These are phyloP conservation scores for Musa schizocarpa DNA, from an alignment of 176 grass and related monocot genomes.

Conservation along the genomic window DNA sequence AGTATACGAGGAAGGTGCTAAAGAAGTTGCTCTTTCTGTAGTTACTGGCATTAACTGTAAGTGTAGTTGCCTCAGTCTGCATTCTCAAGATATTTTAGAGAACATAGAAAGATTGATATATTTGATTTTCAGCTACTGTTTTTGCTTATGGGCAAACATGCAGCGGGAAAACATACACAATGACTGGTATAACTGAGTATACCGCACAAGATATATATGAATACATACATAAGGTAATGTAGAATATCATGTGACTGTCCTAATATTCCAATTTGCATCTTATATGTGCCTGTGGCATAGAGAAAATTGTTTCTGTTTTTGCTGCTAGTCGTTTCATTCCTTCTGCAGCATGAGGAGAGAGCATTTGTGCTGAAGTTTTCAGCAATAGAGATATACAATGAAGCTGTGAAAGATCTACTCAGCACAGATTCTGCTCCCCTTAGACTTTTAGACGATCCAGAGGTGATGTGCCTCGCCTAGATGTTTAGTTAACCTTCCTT, in stretches of 20 bases:
- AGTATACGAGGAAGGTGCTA: constrained; percentile 77
- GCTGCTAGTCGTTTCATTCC: not conserved
- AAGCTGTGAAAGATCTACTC: constrained; percentile 19
- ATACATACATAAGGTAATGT: constrained; percentile 72
- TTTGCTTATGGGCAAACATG: constrained; percentile 99
- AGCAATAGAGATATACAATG: constrained; percentile 23
- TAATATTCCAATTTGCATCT: too few relatives aligned
- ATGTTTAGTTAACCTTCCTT: not conserved
- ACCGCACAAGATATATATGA: constrained; percentile 89
- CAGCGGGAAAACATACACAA: constrained; percentile 97
- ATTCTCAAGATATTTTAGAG: constrained; percentile 7
- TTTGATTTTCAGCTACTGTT: constrained; percentile 55
- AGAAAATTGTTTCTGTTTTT: too few relatives aligned
- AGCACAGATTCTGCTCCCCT: constrained; percentile 16
- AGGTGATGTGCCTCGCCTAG: not conserved
- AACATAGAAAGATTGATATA: constrained; percentile 5
- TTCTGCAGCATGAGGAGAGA: constrained; percentile 19
- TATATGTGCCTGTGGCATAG: too few relatives aligned
- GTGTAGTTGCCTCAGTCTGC: constrained; percentile 19
- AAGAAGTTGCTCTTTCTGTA: constrained; percentile 82
- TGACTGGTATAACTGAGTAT: constrained; percentile 87
- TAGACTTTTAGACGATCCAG: constrained; percentile 22
- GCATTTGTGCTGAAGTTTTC: constrained; percentile 18
- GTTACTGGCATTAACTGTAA: constrained; percentile 97
- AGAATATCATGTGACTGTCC: too few relatives aligned